A percentile compares a stretch with the other conserved stretches of the same genome.
Evolutionary conservation across 176 grass and related monocot species (phyloP).

Genomic region (Aegilops sharonensis): DNA sequence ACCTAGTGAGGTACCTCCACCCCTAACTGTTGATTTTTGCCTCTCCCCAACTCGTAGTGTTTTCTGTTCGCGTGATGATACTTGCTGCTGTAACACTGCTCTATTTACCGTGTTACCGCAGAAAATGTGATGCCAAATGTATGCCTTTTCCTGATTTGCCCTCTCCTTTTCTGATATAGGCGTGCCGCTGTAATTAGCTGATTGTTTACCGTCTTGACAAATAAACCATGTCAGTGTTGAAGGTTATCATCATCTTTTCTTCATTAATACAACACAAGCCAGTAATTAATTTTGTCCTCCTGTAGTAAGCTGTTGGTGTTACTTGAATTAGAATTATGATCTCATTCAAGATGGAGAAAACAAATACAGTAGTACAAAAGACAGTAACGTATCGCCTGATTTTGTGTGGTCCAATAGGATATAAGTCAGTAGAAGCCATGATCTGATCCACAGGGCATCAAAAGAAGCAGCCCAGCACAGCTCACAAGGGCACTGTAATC

Average conservation of each 20-base stretch:
- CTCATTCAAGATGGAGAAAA: background rate
- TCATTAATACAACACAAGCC: background rate
- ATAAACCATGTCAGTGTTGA: constrained; percentile 15
- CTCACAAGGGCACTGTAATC: constrained; percentile 14
- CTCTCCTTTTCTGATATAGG: constrained; percentile 25
- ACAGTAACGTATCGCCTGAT: background rate
- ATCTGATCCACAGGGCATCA: constrained; percentile 33
- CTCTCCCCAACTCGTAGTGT: constrained; percentile 22
- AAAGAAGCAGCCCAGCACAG: constrained; percentile 20
- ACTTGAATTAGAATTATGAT: constrained; percentile 8
- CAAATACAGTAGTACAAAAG: background rate
- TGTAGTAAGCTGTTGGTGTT: constrained; percentile 1
- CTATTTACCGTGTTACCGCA: constrained; percentile 34
- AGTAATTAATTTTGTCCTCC: constrained; percentile 12
- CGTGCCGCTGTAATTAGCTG: constrained; percentile 8
- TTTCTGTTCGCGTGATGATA: constrained; percentile 14
- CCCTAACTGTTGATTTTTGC: constrained; percentile 49
- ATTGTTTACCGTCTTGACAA: constrained; percentile 18
- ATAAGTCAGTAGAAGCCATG: constrained; percentile 29
- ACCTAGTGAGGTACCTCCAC: constrained; percentile 50
- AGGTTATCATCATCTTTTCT: background rate
- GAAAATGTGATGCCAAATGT: constrained; percentile 43
- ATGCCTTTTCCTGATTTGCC: constrained; percentile 18
- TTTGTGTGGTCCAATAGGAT: constrained; percentile 6
- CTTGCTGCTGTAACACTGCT: constrained; percentile 50